Conservation (phyloP, 306 rosid species). For the Nissolia schottii region DNA sequence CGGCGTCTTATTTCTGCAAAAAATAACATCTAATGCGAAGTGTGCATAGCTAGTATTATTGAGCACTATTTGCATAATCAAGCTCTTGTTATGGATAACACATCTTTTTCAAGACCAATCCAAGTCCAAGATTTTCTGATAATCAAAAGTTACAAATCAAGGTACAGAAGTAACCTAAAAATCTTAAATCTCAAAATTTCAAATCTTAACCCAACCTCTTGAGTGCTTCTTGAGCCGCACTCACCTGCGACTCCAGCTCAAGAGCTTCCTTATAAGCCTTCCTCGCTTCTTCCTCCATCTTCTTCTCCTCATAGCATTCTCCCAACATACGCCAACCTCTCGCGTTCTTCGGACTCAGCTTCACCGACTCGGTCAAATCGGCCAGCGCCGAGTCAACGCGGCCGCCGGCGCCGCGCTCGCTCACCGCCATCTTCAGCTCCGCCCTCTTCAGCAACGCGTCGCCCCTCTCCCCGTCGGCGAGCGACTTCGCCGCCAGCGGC, state of each 20-base stretch:
- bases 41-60: neutral
- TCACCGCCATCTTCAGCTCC: slow-evolving; percentile 57
- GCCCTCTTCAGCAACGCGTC: slow-evolving; percentile 81
- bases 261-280: slow-evolving; percentile 71
- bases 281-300: slow-evolving; percentile 66
- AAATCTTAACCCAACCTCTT: slow-evolving; percentile 30
- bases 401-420: slow-evolving; percentile 25
- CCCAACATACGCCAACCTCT: slow-evolving; percentile 64
- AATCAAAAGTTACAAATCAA: neutral
- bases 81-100: too few species aligned
- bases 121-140: neutral
- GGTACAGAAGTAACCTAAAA: neutral
- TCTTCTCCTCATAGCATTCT: slow-evolving; percentile 67
- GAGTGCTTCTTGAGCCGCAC: slow-evolving; percentile 55
- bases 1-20: neutral
- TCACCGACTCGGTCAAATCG: slow-evolving; percentile 59
- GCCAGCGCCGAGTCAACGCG: slow-evolving; percentile 53
- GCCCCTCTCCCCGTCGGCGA: slow-evolving; percentile 52
- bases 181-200: neutral
- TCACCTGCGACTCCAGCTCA: slow-evolving; percentile 42
- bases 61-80: neutral
- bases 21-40: neutral
- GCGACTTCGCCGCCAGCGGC: slow-evolving; percentile 56
- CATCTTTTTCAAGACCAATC: too few species aligned
- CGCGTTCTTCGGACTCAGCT: slow-evolving; percentile 48